Base-by-base conservation (phyloP, 495 filamentous ascomycete genomes). In the Platismatia glauca region DNA sequence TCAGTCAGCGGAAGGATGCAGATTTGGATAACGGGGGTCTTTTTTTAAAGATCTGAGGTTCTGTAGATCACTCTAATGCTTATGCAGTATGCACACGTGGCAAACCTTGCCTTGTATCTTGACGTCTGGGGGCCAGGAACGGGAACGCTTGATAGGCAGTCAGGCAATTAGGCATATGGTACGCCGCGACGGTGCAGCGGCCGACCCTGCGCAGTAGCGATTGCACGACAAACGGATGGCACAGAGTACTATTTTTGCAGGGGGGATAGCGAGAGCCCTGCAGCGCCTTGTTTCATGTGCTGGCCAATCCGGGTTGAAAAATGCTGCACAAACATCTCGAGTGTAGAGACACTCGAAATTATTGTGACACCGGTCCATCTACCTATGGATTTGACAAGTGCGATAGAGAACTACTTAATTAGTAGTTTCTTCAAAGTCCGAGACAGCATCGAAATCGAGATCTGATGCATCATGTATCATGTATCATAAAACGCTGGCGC, bases 281-380 rank as follows among this genome's bases (percentile, higher is more conserved):
- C 50, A 24, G 37, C 50, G 50, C 29, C 50, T 16, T 33, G 60
- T 62, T 62, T 62, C 60, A 62, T 62, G 60, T 62, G 59, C 27
- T 15, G 16, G 22, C 24, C n/a, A 16, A 34, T 55, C 46, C 22
- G 27, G 27, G 50, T 22, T 48, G 34, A 33, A 15, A 46, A 7
- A 44, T 56, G 20, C 37, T 56, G 20, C 59, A 55, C 50, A 53
- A 38, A 39, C 27, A 55, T 34, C 16, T 41, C 13, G 33, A n/a
- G 37, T 39, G 35, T 33, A 52, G 33, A 35, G 43, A 39, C 46
- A 35, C 52, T 38, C 20, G 46, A 15, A 27, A 41, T 61, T 16
- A 11, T 35, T 9, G 18, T 35, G 57, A 34, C 34, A 15, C 7
- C 1, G 33, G 11, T 37, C 22, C 8, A 55, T 61, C 29, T 5